Evolutionary conservation across 2,329 filamentous ascomycete genomes (phyloP), one percentile per base, ranked within the genome.

Genomic region (Xylariaceae sp.): DNA sequence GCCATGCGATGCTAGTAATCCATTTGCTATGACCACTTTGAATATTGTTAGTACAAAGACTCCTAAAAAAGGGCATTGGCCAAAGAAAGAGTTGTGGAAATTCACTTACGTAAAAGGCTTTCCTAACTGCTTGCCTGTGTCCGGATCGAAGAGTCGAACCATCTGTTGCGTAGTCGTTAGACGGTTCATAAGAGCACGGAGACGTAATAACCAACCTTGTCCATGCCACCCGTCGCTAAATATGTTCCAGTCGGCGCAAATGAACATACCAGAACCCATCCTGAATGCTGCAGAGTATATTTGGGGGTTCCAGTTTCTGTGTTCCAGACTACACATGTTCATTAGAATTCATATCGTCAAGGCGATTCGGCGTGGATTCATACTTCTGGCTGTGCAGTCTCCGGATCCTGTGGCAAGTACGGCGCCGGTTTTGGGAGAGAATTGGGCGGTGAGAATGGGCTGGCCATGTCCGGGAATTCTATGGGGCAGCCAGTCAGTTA

Each of bases 231-330:
- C 0, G 92, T 97, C 1, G 92, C 93, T 54, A 97, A 82, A 50
- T 88, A 82, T 34, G 82, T 81, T 9, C 88, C 90, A 70, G 97
- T 91, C 0, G 92, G 91, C 11, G 89, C 92, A 85, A 90, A 97
- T 57, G 86, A 85, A 2, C 96, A 90, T 1, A 87, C 90, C 58
- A 97, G 75, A 2, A 97, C 92, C 92, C 92, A 97, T 62, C 88
- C 88, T 1, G 88, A 87, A 73, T 97, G 94, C 67, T 90, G 88
- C 53, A 97, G 76, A 0, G 92, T 97, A 73, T 89, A 84, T 62
- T 90, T 83, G 0, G 92, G 92, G 9, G 92, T 97, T 52, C 92
- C 92, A 0, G 92, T 97, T 69, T 97, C 90, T 53, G 91, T 92
- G 70, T 99, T 92, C 91, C 91, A 97, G 76, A 65, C 64, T 65